Percentiles rank a stretch among this genome's conserved stretches.
phyloP scores from a whole-genome alignment of 345 rosid genomes.

The Hypericum androsaemum region DNA sequence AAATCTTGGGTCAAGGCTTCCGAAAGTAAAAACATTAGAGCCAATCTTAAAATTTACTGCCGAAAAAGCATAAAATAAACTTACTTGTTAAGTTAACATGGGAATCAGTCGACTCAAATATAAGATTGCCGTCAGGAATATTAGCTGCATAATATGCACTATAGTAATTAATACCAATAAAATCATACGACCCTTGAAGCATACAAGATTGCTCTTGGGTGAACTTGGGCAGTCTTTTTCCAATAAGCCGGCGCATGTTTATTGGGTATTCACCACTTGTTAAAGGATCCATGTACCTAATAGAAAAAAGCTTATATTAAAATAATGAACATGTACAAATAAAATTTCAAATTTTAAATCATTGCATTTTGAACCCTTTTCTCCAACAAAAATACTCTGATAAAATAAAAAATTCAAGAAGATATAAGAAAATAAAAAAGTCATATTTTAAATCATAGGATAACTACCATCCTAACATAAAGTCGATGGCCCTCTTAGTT shows the following conservation, averaged over 20 bases:
- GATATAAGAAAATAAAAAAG: background rate
- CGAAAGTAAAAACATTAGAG: too few species aligned
- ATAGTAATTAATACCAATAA: constrained; percentile 8
- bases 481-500: constrained; percentile 26
- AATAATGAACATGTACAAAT: too few species aligned
- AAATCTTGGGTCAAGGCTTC: too few species aligned
- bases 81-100: constrained; percentile 7
- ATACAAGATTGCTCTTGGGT: background rate
- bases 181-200: background rate
- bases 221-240: background rate
- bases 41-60: too few species aligned
- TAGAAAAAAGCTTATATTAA: too few species aligned
- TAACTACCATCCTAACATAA: constrained; percentile 32
- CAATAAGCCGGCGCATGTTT: background rate
- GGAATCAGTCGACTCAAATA: constrained; percentile 10
- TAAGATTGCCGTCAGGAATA: background rate
- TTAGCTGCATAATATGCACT: constrained; percentile 4
- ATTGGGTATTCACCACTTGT: constrained; percentile 2
- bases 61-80: background rate
- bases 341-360: too few species aligned
- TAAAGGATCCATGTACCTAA: constrained; percentile 7
- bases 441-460: background rate
- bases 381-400: too few species aligned
- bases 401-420: too few species aligned
- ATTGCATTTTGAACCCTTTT: too few species aligned